Evolutionary conservation across 495 filamentous ascomycete species (phyloP), one percentile per base, ranked within the genome.

Genomic region (Penicillium pancosmium): DNA sequence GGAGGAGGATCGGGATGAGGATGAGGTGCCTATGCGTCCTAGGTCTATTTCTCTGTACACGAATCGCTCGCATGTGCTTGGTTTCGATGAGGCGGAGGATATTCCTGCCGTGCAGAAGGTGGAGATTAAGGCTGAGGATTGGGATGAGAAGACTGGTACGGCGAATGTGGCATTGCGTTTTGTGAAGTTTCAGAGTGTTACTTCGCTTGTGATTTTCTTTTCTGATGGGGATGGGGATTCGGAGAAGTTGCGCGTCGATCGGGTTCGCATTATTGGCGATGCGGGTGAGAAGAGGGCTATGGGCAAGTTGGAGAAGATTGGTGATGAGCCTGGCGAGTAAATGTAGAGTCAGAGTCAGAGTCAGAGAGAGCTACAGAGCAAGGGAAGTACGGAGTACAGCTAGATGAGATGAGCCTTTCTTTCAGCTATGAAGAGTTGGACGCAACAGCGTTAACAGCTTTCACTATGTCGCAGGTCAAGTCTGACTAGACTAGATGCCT

Each of bases 101-200:
- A 86, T 90, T 52, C 74, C 83, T 16, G 78, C 90, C 3, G 92
- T 90, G 40, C 94, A 98, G 74, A 80, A 74, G 35, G 84, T 96
- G 59, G 83, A 82, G 64, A 79, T 98, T 19, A 77, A 84, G 58
- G 77, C 84, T 27, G 80, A 80, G 47, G 91, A 96, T 72, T 98
- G 94, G 94, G 92, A 96, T 73, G 57, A 70, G 52, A 84, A 85
- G 59, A 94, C 92, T 4, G 91, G 88, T 12, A 98, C 95, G 4
- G 92, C 90, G 11, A 91, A 85, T 67, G 77, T 98, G 18, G 78
- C 87, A 36, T 75, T 97, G 62, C 89, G 93, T 12, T 98, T 92
- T 69, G 95, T 98, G 73, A 97, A 97, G 77, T 98, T 97, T 79
- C 94, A 98, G 77, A 96, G 89, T 59, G 86, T 97, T 36, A 87